Evolutionary conservation across 768 basidiomycete species (phyloP), one percentile per base, ranked within the genome.

Genomic region (Calocera viscosa): DNA sequence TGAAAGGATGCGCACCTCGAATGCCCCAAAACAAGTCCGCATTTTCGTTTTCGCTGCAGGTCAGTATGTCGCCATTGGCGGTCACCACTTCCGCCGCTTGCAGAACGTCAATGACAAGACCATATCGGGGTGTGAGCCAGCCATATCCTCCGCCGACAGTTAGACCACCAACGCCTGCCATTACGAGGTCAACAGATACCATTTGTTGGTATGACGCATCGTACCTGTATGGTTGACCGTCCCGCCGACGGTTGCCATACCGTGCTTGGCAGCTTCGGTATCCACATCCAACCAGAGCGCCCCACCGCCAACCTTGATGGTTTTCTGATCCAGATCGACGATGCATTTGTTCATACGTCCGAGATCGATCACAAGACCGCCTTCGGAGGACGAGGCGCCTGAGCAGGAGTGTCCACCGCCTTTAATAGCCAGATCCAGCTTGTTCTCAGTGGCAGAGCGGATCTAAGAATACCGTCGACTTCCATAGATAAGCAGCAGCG

Each of bases 221-320:
- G 67, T 64, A 22, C 70, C 70, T 30, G 70, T 70, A 38, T 70
- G 66, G 64, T 70, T 69, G 26, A 69, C 68, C 1, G 70, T 70
- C 8, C 70, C 70, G 1, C 68, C 70, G 22, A 67, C 66, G 11
- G 69, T 68, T 2, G 70, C 72, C 24, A 73, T 65, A n/a, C 72
- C 72, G 49, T 72, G 66, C 38, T 71, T 66, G 65, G 68, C 68
- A 22, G 70, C 68, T 17, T 64, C 68, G 26, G 49, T 33, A 32
- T 69, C 68, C 10, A 69, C 66, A 34, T 53, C 68, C 30, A 32
- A 63, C 68, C 68, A 69, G 26, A 41, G 41, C 1, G 66, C 66
- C 12, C 68, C 68, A 19, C 67, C 69, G 39, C 67, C 64, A 22
- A 70, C 65, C 65, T 66, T 47, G 1, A 33, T 67, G 1, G 67